Percentiles rank a stretch among this genome's conserved stretches.
These are phyloP conservation scores for Rhodotorula mucilaginosa DNA, from an alignment of 1,284 basidiomycete species.

Conservation along the genomic window DNA sequence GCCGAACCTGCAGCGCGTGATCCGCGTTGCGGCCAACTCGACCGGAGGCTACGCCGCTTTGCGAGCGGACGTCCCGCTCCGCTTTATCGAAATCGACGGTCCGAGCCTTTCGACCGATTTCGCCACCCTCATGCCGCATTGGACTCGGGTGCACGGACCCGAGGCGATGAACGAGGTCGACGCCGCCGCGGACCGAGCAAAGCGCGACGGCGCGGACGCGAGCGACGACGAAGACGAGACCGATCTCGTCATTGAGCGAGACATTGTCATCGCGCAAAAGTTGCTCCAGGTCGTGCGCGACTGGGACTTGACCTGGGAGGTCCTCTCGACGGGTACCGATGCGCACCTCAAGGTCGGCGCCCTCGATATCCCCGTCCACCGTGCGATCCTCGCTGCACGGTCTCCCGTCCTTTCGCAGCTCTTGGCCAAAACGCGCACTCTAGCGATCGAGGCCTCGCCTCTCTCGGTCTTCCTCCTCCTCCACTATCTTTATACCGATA, in stretches of 20 bases:
- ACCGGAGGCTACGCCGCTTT: constrained; percentile 87
- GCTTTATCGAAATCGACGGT: constrained; percentile 61
- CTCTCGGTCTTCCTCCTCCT: constrained; percentile 73
- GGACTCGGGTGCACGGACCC: constrained; percentile 40
- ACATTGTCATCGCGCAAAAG: constrained; percentile 55
- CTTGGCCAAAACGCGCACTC: constrained; percentile 15
- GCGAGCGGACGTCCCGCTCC: constrained; percentile 67
- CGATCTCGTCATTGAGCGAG: constrained; percentile 47
- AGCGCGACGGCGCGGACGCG: constrained; percentile 23
- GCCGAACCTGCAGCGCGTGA: constrained; percentile 77
- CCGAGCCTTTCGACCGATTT: constrained; percentile 68
- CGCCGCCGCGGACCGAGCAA: constrained; percentile 1
- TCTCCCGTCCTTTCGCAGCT: constrained; percentile 56
- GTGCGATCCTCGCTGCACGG: constrained; percentile 63
- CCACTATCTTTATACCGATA: constrained; percentile 84
- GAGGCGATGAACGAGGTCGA: constrained; percentile 3
- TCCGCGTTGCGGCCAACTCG: constrained; percentile 79
- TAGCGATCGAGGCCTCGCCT: constrained; percentile 56
- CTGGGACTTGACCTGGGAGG: constrained; percentile 41
- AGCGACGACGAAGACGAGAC: constrained; percentile 43
- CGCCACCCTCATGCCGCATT: constrained; percentile 61
- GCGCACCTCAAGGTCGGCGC: constrained; percentile 55
- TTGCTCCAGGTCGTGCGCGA: constrained; percentile 52
- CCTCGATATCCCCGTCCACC: constrained; percentile 63
- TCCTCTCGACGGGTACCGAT: constrained; percentile 60